These are phyloP conservation scores for Funneliformis geosporum DNA, from an alignment of 192 early-diverging fungal species.

Conservation along the genomic window DNA sequence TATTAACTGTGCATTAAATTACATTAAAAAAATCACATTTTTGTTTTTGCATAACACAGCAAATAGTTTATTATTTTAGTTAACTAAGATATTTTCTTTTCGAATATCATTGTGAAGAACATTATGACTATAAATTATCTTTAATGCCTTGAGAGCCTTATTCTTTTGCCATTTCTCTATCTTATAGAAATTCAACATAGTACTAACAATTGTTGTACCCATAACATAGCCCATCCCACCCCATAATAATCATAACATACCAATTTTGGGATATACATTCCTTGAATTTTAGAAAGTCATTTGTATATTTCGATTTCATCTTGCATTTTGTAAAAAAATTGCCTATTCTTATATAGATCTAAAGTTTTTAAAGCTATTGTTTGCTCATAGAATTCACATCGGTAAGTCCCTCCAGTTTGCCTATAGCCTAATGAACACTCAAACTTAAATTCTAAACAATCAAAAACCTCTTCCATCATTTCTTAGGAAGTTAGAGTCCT, in stretches of 20 bases:
- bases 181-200: slow-evolving; percentile 12
- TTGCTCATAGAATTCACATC: too few relatives aligned
- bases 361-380: too few relatives aligned
- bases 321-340: neutral
- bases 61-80: too few relatives aligned
- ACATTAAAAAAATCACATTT: too few relatives aligned
- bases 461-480: too few relatives aligned
- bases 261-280: slow-evolving; percentile 23
- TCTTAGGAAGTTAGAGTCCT: too few relatives aligned
- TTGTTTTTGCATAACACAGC: too few relatives aligned
- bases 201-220: neutral
- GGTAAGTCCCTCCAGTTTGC: too few relatives aligned
- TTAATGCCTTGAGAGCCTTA: slow-evolving; percentile 21
- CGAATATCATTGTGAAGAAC: slow-evolving; percentile 29
- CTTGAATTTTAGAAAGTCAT: slow-evolving; percentile 5
- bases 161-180: neutral
- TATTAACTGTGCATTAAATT: too few relatives aligned
- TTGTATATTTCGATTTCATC: slow-evolving; percentile 19
- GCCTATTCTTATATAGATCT: too few relatives aligned
- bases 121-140: slow-evolving; percentile 10
- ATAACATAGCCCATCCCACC: slow-evolving; percentile 13
- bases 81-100: slow-evolving; percentile 30
- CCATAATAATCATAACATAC: slow-evolving; percentile 25
- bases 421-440: too few relatives aligned
- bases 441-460: too few relatives aligned